Evolutionary conservation across 2,329 filamentous ascomycete species (phyloP), one percentile per base, ranked within the genome.

Genomic region (Penicillium frequentans): DNA sequence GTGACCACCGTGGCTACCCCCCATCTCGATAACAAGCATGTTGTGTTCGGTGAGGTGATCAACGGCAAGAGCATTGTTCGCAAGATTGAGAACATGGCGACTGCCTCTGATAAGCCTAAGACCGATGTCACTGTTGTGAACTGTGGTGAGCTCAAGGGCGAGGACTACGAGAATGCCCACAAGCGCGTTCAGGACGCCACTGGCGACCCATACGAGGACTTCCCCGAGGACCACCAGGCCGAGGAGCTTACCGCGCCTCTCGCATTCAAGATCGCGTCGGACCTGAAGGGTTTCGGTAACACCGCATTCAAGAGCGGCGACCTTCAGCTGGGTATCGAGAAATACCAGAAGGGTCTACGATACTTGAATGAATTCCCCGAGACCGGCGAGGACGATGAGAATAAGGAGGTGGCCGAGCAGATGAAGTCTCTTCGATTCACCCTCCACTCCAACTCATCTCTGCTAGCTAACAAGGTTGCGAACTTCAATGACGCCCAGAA

Each of bases 11-110:
- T 96, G 29, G 83, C 88, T n/a, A 98, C 95, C 14, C 93, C 92
- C 48, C 95, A 98, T 75, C 85, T 98, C 39, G 93, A 99, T 75
- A 86, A 86, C 73, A 99, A 99, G 83, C 93, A 99, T 78, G 95
- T 98, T 47, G 93, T 99, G 24, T 99, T 97, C 68, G 95, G 95
- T 62, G 89, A 97, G 73, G 93, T 98, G 55, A 84, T 97, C 70
- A 90, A 88, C 59, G 95, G 95, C 70, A 98, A 97, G 83, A 93
- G 90, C 60, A 81, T 97, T 37, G 85, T 98, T 33, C 89, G 95
- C 63, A 87, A 93, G 74, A 87, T 98, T 69, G 95, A 99, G 79
- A 95, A 95, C 76, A 80, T 91, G 60, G 81, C 82, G 52, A 95
- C 90, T 2, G 82, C 88, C 64, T 78, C 83, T 68, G 95, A 98